Conservation (phyloP, 768 basidiomycete species). For the Russula abietina region DNA sequence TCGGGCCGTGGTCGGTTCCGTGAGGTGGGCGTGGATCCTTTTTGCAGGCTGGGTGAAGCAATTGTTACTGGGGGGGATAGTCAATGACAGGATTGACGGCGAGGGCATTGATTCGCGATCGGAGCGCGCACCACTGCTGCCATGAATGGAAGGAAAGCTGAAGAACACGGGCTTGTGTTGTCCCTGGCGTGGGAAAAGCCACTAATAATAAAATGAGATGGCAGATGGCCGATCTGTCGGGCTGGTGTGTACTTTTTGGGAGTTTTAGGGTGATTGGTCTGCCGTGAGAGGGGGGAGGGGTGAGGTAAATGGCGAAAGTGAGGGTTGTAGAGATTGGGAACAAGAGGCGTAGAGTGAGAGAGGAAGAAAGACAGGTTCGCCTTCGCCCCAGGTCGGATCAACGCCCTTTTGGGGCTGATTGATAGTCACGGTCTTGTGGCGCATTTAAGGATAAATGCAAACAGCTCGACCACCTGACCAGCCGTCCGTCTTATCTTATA, state of each 20-base stretch:
- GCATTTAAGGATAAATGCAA: not conserved
- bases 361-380: too few relatives aligned
- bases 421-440: not conserved
- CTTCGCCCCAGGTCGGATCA: too few relatives aligned
- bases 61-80: not conserved
- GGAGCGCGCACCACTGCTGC: constrained; percentile 9
- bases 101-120: not conserved
- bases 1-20: not conserved
- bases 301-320: constrained; percentile 1
- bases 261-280: not conserved
- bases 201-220: too few relatives aligned
- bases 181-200: not conserved
- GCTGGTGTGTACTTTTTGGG: not conserved
- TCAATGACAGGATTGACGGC: not conserved
- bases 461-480: too few relatives aligned
- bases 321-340: too few relatives aligned
- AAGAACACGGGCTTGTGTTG: too few relatives aligned
- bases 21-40: not conserved
- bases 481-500: too few relatives aligned
- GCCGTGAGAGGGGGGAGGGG: not conserved
- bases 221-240: not conserved
- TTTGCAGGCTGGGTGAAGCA: not conserved
- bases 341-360: too few relatives aligned
- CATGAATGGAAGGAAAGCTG: not conserved
- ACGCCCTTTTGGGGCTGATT: too few relatives aligned